Evolutionary conservation across 345 rosid species (phyloP).

Genomic region (Turritis glabra): DNA sequence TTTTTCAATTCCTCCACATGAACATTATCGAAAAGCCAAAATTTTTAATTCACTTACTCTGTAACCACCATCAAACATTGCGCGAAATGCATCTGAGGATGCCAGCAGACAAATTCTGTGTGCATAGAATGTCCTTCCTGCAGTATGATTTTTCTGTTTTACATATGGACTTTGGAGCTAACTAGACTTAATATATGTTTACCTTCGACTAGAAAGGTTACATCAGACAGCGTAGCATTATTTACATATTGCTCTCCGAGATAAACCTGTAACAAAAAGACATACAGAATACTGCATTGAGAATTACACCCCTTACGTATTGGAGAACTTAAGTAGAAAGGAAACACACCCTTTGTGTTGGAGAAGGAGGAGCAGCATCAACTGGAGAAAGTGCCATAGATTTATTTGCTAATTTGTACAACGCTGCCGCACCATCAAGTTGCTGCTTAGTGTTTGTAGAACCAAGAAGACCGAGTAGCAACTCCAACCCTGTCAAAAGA

Average conservation of each 20-base stretch:
- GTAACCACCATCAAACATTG: conserved; percentile 99
- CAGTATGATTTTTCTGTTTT: conserved; percentile 33
- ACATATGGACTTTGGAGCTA: conserved; percentile 21
- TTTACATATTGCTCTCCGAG: conserved; percentile 96
- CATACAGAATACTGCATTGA: conserved; percentile 1
- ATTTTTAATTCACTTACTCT: conserved; percentile 56
- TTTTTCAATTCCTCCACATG: not conserved
- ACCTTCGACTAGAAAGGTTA: conserved; percentile 98
- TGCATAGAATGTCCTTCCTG: conserved; percentile 92
- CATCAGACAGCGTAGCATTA: conserved; percentile 87
- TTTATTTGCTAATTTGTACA: conserved; percentile 82
- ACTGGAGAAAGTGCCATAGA: conserved; percentile 81
- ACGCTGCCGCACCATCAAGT: conserved; percentile 93
- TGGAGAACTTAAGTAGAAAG: conserved; percentile 18
- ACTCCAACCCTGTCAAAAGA: conserved; percentile 71
- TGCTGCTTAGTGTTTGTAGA: conserved; percentile 77
- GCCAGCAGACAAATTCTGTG: conserved; percentile 98
- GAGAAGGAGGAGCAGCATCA: conserved; percentile 98
- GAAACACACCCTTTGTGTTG: conserved; percentile 80
- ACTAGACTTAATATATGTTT: conserved; percentile 28
- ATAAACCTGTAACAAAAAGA: conserved; percentile 61
- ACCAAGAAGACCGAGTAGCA: conserved; percentile 86
- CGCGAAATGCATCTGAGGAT: conserved; percentile 99
- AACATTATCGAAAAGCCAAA: conserved; percentile 14
- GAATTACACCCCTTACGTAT: conserved; percentile 5